Base-by-base conservation (phyloP, 1,139 yeast species). In the Candida pseudoviswanathii region DNA sequence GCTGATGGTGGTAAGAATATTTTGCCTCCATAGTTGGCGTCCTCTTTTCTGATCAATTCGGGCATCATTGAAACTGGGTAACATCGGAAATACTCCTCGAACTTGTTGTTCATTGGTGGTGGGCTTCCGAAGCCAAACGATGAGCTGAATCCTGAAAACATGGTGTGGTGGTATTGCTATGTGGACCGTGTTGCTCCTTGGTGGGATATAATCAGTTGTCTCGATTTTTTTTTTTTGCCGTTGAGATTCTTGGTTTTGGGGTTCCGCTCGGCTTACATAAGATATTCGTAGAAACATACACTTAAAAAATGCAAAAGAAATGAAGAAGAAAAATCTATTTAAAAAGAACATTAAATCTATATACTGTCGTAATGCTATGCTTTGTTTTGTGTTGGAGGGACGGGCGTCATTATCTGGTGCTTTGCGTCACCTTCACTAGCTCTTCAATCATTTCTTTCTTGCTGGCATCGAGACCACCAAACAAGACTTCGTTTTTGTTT, bases 21-120 rank as follows among this genome's bases (percentile, higher is more conserved):
- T 73, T 95, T 94, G 57, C 99, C 99, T n/a, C 99, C 98, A 67
- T 71, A 92, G 63, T 94, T 92, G 52, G 96, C 86, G 55, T 85
- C 90, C 53, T 86, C 94, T 59, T 85, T 86, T 36, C 96, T 75
- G 39, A 80, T 82, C 53, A 77, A 73, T 54, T 90, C 96, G 3
- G 96, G 89, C 94, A 90, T 89, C 96, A 89, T 89, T 3, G 86
- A 79, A 39, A 92, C 81, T 3, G 98, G 97, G 65, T 91, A 94
- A 62, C 97, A 89, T 62, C 99, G 80, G 73, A 89, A 94, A 68
- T 81, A 88, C 58, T 91, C 97, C 61, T 88, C 91, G 69, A 81
- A 81, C 44, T 68, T 73, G 51, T 63, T 65, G 54, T 60, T 65
- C 57, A 63, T 59, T 31, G 37, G 34, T 10, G 37, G 11, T 8